Base-by-base conservation (phyloP, 768 basidiomycete species). In the Tulasnella sp. region DNA sequence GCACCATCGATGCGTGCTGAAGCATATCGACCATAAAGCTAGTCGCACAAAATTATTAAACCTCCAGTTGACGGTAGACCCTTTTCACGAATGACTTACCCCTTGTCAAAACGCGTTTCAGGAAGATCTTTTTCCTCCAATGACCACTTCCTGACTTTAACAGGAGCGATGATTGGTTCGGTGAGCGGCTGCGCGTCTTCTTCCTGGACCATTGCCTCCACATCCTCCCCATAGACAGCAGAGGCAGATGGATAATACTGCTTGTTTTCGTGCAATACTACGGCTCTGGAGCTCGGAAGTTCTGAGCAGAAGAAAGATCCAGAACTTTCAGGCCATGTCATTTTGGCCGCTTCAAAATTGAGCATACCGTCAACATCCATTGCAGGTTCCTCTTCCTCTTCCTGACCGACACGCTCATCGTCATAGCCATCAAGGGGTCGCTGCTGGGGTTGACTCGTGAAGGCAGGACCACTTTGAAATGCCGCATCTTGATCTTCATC, bases 201-300 rank as follows among this genome's bases (percentile, higher is more conserved):
- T 71, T 99, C 96, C 69, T 98, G 96, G 1, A 99, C 96, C 64
- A 98, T 72, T 0, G 96, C 87, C 73, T 98, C 94, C 29, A 99
- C 96, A 60, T 84, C 96, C 41, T 81, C 76, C 2, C 96, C 96
- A 70, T 99, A 99, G 1, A 93, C 82, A 17, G 97, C 92, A 57
- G 76, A 76, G 1, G 96, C 94, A 12, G 87, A 86, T 12, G 92
- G 89, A 69, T 99, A 99, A 71, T 99, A 98, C 70, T 92, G 88
- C 72, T 99, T 99, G 73, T 99, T 88, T 69, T 98, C 96, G 66
- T 98, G 94, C 46, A 98, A 76, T 45, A 98, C 70, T 19, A 92
- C 85, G 50, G 88, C 88, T 61, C 84, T 88, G 64, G 87, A 85
- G 30, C 77, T 71, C 43, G 88, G 86, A 65, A 62, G 12, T 43